Conservation (phyloP, 2,329 filamentous ascomycete species). For the Talaromyces verruculosus region DNA sequence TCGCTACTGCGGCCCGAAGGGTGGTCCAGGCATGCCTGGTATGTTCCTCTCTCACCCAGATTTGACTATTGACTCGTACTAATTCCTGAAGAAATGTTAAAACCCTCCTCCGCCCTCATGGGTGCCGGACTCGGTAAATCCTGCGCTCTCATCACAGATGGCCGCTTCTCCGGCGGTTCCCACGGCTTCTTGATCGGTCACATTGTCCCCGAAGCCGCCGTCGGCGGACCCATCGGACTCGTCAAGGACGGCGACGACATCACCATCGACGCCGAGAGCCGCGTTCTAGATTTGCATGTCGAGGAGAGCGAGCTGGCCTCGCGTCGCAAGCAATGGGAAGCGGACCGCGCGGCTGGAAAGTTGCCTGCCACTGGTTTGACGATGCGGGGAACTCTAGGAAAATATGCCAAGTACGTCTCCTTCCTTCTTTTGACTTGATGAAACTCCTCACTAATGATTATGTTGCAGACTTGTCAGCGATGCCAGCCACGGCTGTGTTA, state of each 20-base stretch:
- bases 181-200: slow-evolving; percentile 88
- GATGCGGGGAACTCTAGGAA: slow-evolving; percentile 65
- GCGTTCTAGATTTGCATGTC: slow-evolving; percentile 64
- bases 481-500: slow-evolving; percentile 51
- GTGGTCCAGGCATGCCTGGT: slow-evolving; percentile 67
- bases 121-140: slow-evolving; percentile 69
- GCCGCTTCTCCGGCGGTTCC: slow-evolving; percentile 64
- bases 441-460: neutral
- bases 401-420: slow-evolving; percentile 58
- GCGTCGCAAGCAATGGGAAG: slow-evolving; percentile 61
- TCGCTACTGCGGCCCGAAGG: slow-evolving; percentile 71
- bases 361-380: slow-evolving; percentile 55
- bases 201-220: slow-evolving; percentile 82
- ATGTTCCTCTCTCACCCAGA: slow-evolving; percentile 21
- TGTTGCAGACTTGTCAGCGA: slow-evolving; percentile 40
- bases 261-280: slow-evolving; percentile 76
- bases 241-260: slow-evolving; percentile 79
- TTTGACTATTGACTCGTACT: neutral
- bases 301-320: slow-evolving; percentile 62
- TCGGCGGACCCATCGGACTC: slow-evolving; percentile 79
- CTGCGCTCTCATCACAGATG: slow-evolving; percentile 71
- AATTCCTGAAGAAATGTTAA: slow-evolving; percentile 61
- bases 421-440: neutral
- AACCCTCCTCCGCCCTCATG: slow-evolving; percentile 71
- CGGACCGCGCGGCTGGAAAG: slow-evolving; percentile 38